Conservation (phyloP, 352 stramenopile genomes). For the Phytophthora pistaciae region DNA sequence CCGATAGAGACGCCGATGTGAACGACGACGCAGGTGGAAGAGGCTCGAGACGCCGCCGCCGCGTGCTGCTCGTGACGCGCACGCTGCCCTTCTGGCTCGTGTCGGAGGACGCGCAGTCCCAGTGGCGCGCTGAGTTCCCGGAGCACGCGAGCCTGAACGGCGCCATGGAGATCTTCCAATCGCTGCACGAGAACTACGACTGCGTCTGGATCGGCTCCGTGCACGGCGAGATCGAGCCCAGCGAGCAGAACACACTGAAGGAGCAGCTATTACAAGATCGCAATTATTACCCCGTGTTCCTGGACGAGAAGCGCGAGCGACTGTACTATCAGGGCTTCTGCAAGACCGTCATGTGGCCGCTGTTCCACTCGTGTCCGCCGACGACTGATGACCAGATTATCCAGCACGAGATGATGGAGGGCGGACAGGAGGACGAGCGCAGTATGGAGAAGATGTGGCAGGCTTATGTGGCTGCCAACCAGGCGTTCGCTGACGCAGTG, state of each 20-base stretch:
- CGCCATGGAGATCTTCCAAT: conserved; percentile 83
- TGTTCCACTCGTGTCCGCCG: conserved; percentile 90
- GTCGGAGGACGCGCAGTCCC: conserved; percentile 80
- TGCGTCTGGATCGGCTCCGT: conserved; percentile 89
- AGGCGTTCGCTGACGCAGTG: conserved; percentile 88
- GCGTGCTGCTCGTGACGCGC: conserved; percentile 81
- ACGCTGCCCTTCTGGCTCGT: conserved; percentile 83
- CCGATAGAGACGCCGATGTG: conserved; percentile 16
- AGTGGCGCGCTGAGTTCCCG: conserved; percentile 85
- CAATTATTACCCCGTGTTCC: conserved; percentile 92
- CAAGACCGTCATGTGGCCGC: conserved; percentile 92
- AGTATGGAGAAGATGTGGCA: conserved; percentile 90
- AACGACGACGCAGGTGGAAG: conserved; percentile 39
- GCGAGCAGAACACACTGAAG: conserved; percentile 83
- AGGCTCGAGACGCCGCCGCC: conserved; percentile 51
- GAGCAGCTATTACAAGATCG: conserved; percentile 91
- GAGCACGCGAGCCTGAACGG: conserved; percentile 78
- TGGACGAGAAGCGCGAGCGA: conserved; percentile 85
- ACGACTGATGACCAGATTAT: conserved; percentile 83
- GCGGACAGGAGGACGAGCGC: conserved; percentile 57
- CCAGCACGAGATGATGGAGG: conserved; percentile 64
- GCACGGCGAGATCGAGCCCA: conserved; percentile 81
- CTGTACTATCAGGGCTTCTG: conserved; percentile 93
- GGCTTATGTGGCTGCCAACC: conserved; percentile 90
- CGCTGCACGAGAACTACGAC: conserved; percentile 81